Evolutionary conservation across 2,329 filamentous ascomycete species (phyloP).

Genomic region (Penicillium brevicompactum): DNA sequence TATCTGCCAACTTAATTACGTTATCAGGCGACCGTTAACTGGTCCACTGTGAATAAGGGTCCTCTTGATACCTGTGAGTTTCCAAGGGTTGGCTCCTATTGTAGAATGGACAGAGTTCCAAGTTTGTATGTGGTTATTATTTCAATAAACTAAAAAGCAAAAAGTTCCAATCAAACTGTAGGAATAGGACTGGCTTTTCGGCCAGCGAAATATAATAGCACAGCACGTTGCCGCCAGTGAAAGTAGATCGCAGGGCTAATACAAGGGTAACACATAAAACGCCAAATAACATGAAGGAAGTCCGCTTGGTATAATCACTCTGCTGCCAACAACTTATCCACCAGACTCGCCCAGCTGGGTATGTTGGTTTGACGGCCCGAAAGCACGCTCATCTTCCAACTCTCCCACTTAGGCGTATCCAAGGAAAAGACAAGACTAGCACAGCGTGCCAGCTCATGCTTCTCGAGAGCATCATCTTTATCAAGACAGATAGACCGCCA

Average conservation of each 20-base stretch:
- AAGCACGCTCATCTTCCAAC: conserved; percentile 3
- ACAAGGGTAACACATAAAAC: neutral
- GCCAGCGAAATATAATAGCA: neutral
- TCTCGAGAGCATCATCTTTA: neutral
- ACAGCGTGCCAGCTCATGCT: conserved; percentile 4
- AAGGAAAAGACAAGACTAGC: conserved; percentile 1
- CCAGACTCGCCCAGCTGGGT: neutral
- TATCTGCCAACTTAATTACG: no score
- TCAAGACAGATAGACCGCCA: conserved; percentile 7
- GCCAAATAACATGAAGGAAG: no score
- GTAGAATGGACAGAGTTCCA: no score
- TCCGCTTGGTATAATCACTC: neutral
- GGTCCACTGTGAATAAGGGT: no score
- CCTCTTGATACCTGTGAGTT: no score
- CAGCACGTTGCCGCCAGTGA: neutral
- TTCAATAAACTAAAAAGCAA: no score
- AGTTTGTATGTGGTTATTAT: no score
- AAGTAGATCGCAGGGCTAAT: neutral
- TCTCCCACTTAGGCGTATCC: conserved; percentile 6
- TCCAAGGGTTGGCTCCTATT: no score
- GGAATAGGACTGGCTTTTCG: neutral
- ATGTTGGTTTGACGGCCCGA: neutral
- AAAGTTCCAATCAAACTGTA: neutral
- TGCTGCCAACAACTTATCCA: neutral
- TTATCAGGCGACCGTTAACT: no score